Conservation (phyloP, 257 asterid species). For the Solanum lycopersicoides region DNA sequence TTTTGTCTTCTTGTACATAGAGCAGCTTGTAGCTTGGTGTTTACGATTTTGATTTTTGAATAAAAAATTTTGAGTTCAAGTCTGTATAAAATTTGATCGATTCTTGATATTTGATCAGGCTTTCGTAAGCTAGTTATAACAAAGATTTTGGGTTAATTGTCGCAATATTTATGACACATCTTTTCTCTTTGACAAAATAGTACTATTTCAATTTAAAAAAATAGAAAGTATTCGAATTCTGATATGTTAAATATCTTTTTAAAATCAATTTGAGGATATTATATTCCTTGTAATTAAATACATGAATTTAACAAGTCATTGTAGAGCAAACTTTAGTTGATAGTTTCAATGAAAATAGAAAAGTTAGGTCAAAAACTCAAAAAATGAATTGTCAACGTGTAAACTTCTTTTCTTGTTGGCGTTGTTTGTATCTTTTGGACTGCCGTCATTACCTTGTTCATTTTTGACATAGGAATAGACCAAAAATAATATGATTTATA, state of each 20-base stretch:
- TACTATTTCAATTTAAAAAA: neutral
- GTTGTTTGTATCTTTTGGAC: neutral
- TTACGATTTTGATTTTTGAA: too few species aligned
- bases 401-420: neutral
- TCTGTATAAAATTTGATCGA: too few species aligned
- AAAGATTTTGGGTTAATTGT: neutral
- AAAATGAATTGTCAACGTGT: neutral
- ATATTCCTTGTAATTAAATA: neutral
- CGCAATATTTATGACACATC: neutral
- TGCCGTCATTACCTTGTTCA: neutral
- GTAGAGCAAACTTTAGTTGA: neutral
- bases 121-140: too few species aligned
- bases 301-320: neutral
- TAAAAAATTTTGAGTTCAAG: too few species aligned
- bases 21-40: too few species aligned
- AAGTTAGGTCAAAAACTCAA: neutral
- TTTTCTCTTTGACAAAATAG: neutral
- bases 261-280: neutral
- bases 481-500: neutral
- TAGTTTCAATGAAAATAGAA: neutral
- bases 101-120: too few species aligned
- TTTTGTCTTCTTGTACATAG: too few species aligned
- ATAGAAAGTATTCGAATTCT: neutral
- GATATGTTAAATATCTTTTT: neutral
- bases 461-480: neutral